phyloP scores from a whole-genome alignment of 2,329 filamentous ascomycete genomes.

The Mycosphaerelloides madeirae region DNA sequence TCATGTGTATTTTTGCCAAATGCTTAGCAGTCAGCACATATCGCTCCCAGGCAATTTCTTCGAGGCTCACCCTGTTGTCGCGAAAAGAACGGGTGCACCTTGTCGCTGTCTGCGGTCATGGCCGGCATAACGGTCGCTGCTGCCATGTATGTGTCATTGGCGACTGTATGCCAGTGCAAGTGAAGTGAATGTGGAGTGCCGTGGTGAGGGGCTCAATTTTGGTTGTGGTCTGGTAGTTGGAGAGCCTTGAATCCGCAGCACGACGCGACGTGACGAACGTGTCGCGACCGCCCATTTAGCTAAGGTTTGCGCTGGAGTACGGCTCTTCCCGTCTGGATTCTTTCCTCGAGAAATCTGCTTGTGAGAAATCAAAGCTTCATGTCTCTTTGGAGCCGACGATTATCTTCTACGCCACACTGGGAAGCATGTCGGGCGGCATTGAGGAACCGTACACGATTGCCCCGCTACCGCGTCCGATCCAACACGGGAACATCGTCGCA shows the following conservation, averaged over 20 bases:
- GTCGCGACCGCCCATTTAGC: no score
- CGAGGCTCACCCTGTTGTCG: slow-evolving; percentile 14
- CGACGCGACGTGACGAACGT: neutral
- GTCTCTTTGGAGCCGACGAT: neutral
- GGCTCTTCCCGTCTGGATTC: neutral
- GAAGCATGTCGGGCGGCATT: slow-evolving; percentile 24
- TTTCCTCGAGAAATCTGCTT: no score
- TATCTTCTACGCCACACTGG: neutral
- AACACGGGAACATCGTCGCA: slow-evolving; percentile 38
- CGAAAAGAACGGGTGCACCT: slow-evolving; percentile 31
- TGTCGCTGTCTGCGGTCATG: slow-evolving; percentile 23
- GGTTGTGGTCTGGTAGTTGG: no score
- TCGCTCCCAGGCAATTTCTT: neutral
- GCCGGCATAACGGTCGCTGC: slow-evolving; percentile 17
- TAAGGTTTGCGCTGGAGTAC: neutral
- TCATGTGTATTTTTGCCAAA: no score
- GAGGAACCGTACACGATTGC: slow-evolving; percentile 40
- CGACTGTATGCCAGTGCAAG: neutral
- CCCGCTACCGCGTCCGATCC: slow-evolving; percentile 41
- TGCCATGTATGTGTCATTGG: slow-evolving; percentile 18
- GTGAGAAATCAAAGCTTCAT: slow-evolving; percentile 4
- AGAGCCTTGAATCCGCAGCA: no score
- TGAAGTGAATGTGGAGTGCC: no score
- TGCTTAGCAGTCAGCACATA: no score
- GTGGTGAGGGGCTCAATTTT: no score